phyloP scores from a whole-genome alignment of 2,329 filamentous ascomycete species.

The Bisporella sp. region DNA sequence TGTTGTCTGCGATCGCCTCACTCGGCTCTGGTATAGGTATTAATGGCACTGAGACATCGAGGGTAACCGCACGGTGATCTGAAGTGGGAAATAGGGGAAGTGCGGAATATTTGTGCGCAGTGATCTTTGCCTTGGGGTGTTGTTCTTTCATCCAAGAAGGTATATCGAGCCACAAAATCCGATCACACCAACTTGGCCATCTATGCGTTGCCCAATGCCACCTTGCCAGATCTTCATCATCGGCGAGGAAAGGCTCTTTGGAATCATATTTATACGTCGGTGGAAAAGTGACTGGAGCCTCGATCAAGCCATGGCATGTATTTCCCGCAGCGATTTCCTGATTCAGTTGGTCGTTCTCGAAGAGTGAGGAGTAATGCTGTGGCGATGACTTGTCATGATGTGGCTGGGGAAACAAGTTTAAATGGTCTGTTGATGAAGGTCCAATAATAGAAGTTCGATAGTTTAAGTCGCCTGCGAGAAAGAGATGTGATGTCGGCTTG shows the following conservation, averaged over 20 bases:
- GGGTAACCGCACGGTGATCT: slow-evolving; percentile 79
- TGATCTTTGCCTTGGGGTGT: slow-evolving; percentile 38
- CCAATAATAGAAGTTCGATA: slow-evolving; percentile 72
- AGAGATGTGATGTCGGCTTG: slow-evolving; percentile 67
- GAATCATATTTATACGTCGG: slow-evolving; percentile 88
- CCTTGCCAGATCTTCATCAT: slow-evolving; percentile 33
- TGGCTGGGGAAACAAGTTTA: slow-evolving; percentile 54
- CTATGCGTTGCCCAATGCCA: slow-evolving; percentile 77
- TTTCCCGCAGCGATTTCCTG: slow-evolving; percentile 61
- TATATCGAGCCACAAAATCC: slow-evolving; percentile 69
- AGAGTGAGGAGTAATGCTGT: slow-evolving; percentile 58
- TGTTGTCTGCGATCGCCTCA: slow-evolving; percentile 15
- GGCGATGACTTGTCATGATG: slow-evolving; percentile 42
- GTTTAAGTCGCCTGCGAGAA: slow-evolving; percentile 89
- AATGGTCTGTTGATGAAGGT: slow-evolving; percentile 50
- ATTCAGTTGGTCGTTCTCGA: slow-evolving; percentile 72
- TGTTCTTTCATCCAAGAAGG: slow-evolving; percentile 41
- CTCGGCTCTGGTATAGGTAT: slow-evolving; percentile 29
- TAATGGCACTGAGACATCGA: slow-evolving; percentile 62
- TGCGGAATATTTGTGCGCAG: slow-evolving; percentile 58
- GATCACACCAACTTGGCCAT: slow-evolving; percentile 90
- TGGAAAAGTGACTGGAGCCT: slow-evolving; percentile 70
- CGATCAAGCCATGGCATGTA: slow-evolving; percentile 71
- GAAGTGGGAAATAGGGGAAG: slow-evolving; percentile 75
- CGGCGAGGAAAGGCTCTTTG: slow-evolving; percentile 33